A percentile compares a stretch with the other conserved stretches of the same genome.
Conservation (phyloP, 2,329 filamentous ascomycete genomes). For the Clarireedia sp. region DNA sequence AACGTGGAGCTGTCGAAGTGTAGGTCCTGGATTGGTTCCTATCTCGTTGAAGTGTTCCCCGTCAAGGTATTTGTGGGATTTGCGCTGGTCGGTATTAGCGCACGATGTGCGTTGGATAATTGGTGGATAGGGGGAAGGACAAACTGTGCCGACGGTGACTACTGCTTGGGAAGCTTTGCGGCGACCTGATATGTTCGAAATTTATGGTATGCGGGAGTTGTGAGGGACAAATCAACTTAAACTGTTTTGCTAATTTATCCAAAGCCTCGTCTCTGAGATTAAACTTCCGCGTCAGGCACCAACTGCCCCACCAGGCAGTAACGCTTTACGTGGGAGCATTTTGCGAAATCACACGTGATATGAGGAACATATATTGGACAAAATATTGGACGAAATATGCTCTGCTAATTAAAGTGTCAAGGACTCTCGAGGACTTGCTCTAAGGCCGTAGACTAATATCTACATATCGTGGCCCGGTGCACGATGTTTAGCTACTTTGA, state of each 20-base stretch:
- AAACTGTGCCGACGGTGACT: background rate
- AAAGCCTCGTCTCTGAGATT: slow-evolving; percentile 9
- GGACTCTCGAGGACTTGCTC: too few species aligned
- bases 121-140: background rate
- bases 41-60: background rate
- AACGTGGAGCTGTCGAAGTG: background rate
- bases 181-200: background rate
- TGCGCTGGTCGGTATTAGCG: slow-evolving; percentile 4
- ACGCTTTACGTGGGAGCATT: background rate
- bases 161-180: background rate
- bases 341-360: background rate
- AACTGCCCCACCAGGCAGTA: slow-evolving; percentile 6
- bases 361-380: too few species aligned
- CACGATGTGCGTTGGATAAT: slow-evolving; percentile 1
- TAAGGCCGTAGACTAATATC: too few species aligned
- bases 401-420: too few species aligned
- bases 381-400: too few species aligned
- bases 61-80: slow-evolving; percentile 5
- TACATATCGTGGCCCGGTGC: too few species aligned
- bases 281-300: slow-evolving; percentile 7
- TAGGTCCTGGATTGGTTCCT: background rate
- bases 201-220: background rate
- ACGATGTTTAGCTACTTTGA: too few species aligned
- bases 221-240: too few species aligned
- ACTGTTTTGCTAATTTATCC: background rate